Conservation (phyloP, 2,329 filamentous ascomycete genomes). For the Clonostachys chloroleuca region DNA sequence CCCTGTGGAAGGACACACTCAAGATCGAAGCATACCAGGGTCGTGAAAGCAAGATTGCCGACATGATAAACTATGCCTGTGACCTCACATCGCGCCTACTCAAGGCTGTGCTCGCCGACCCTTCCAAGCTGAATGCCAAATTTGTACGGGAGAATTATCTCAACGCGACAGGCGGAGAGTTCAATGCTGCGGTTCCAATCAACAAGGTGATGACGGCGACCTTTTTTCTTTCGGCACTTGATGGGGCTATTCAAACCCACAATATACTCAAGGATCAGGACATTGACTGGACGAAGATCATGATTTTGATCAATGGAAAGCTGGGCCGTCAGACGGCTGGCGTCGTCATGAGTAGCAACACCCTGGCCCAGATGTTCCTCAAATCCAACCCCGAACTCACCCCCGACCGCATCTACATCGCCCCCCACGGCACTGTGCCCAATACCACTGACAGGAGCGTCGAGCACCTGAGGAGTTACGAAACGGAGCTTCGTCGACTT, state of each 20-base stretch:
- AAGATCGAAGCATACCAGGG: background rate
- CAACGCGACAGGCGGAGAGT: background rate
- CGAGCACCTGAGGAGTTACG: background rate
- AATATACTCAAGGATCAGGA: background rate
- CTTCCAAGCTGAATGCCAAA: slow-evolving; percentile 1
- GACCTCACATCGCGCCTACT: background rate
- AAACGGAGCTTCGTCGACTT: background rate
- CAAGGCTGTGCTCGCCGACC: background rate
- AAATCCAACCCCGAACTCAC: slow-evolving; percentile 1
- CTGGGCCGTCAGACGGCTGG: slow-evolving; percentile 1
- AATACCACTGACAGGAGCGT: background rate
- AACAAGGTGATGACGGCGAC: slow-evolving; percentile 4
- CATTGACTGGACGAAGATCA: slow-evolving; percentile 1
- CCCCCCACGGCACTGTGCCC: slow-evolving; percentile 1
- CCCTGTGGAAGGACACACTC: too few species aligned
- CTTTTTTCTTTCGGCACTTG: slow-evolving; percentile 2
- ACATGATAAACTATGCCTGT: background rate
- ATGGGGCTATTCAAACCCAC: background rate
- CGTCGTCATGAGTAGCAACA: slow-evolving; percentile 1
- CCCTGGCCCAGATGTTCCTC: slow-evolving; percentile 1
- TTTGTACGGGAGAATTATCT: slow-evolving; percentile 2
- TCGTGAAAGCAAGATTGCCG: background rate
- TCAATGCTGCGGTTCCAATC: background rate
- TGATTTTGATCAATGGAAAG: slow-evolving; percentile 1
- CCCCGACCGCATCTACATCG: slow-evolving; percentile 1